phyloP scores from a whole-genome alignment of 768 basidiomycete species.

The Boletus bicolor region DNA sequence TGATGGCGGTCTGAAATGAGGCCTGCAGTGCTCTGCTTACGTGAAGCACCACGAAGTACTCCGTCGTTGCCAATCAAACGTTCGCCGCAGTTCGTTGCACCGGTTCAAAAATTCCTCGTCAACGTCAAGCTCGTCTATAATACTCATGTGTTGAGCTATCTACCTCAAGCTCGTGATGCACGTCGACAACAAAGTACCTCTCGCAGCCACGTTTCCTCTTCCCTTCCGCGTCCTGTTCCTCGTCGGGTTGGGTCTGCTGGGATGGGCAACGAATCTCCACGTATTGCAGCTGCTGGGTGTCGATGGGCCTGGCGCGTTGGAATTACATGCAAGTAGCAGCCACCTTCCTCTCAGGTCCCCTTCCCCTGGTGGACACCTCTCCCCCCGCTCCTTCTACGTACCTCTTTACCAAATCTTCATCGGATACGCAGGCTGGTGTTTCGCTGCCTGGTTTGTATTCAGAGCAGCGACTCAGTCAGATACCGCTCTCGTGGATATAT shows the following conservation, averaged over 20 bases:
- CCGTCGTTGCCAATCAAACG: neutral
- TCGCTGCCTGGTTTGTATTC: conserved; percentile 68
- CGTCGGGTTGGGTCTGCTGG: conserved; percentile 73
- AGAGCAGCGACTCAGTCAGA: conserved; percentile 57
- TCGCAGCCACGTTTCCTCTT: conserved; percentile 70
- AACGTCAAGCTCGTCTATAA: neutral
- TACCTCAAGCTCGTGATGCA: conserved; percentile 28
- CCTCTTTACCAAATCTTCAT: conserved; percentile 67
- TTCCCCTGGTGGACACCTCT: conserved; percentile 20
- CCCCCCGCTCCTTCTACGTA: conserved; percentile 43
- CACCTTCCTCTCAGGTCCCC: conserved; percentile 23
- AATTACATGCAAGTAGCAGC: conserved; percentile 37
- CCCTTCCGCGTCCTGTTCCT: conserved; percentile 89
- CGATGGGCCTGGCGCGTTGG: conserved; percentile 70
- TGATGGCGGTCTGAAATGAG: conserved; percentile 2
- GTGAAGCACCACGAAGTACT: neutral
- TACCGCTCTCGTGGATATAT: conserved; percentile 60
- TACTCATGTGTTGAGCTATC: conserved; percentile 6
- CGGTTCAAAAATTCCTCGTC: neutral
- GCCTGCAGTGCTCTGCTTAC: neutral
- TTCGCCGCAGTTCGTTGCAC: neutral
- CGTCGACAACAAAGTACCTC: conserved; percentile 40
- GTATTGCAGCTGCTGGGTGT: conserved; percentile 70
- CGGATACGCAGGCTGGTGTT: conserved; percentile 58
- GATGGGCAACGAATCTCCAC: conserved; percentile 94